Percentiles rank a stretch among this genome's conserved stretches.
Evolutionary conservation across 2,329 filamentous ascomycete genomes (phyloP).

Genomic region (Fusarium mundagurra): DNA sequence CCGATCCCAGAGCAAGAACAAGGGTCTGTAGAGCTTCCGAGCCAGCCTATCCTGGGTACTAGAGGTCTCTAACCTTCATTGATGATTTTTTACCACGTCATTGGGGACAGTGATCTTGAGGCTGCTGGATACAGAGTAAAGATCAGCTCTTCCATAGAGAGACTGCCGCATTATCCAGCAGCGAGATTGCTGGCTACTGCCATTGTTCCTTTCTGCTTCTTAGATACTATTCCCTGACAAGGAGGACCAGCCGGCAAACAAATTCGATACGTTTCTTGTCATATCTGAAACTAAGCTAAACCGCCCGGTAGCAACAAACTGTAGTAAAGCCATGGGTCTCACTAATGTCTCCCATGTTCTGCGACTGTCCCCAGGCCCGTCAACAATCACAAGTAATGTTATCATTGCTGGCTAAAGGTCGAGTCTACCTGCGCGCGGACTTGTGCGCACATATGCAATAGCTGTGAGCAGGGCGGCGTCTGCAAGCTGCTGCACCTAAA

Average conservation of each 20-base stretch:
- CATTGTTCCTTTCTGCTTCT: background rate
- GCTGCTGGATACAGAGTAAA: conserved; percentile 24
- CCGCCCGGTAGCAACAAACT: background rate
- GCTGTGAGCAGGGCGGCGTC: conserved; percentile 15
- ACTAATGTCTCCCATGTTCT: conserved; percentile 31
- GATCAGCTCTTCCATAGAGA: conserved; percentile 18
- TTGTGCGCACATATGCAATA: conserved; percentile 23
- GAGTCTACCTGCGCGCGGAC: conserved; percentile 4
- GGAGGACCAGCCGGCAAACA: background rate
- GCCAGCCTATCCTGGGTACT: conserved; percentile 13
- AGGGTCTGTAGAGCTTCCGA: conserved; percentile 30
- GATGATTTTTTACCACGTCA: conserved; percentile 29
- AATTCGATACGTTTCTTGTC: background rate
- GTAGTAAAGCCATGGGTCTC: background rate
- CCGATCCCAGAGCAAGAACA: conserved; percentile 27
- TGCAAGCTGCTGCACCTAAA: conserved; percentile 18
- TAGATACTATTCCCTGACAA: background rate
- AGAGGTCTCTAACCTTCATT: background rate
- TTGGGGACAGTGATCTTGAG: conserved; percentile 4
- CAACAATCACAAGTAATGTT: conserved; percentile 16
- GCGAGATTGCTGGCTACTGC: conserved; percentile 3
- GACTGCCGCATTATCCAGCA: background rate
- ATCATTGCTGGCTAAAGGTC: conserved; percentile 8
- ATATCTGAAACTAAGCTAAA: conserved; percentile 13
- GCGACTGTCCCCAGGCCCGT: conserved; percentile 39